Conservation (phyloP, 2,329 filamentous ascomycete genomes). For the Paracoccidioides lutzii region DNA sequence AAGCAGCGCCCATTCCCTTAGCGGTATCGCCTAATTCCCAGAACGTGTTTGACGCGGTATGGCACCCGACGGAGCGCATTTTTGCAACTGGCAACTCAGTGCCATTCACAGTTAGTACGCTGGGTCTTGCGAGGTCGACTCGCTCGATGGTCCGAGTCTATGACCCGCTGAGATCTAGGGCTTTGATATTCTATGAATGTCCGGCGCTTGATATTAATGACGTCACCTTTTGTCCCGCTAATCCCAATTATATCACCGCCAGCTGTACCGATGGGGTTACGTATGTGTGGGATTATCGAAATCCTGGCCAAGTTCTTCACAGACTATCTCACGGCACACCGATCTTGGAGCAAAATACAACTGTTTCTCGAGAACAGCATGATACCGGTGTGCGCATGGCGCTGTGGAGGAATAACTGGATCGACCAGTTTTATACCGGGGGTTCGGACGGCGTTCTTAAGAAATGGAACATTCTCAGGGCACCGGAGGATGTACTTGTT, state of each 20-base stretch:
- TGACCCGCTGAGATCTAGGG: constrained; percentile 27
- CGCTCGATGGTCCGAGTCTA: constrained; percentile 43
- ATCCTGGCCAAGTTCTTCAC: constrained; percentile 34
- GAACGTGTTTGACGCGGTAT: constrained; percentile 47
- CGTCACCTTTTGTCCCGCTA: constrained; percentile 37
- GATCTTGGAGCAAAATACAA: constrained; percentile 33
- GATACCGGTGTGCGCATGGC: constrained; percentile 48
- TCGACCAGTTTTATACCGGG: constrained; percentile 44
- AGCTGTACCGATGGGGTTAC: constrained; percentile 48
- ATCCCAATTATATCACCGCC: constrained; percentile 40
- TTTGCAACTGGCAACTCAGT: constrained; percentile 44
- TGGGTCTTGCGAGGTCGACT: constrained; percentile 23
- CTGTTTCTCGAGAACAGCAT: constrained; percentile 32
- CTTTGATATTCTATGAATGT: constrained; percentile 39
- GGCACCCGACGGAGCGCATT: constrained; percentile 37
- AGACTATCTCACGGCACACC: constrained; percentile 39
- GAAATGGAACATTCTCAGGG: constrained; percentile 44
- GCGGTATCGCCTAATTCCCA: constrained; percentile 36
- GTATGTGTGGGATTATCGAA: constrained; percentile 49
- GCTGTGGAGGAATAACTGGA: constrained; percentile 40
- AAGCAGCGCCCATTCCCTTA: constrained; percentile 23
- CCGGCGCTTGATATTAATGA: constrained; percentile 50
- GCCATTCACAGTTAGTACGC: constrained; percentile 15
- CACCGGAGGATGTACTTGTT: constrained; percentile 39
- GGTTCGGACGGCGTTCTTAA: constrained; percentile 50